These are phyloP conservation scores for Artemisia tridentata DNA, from an alignment of 129 eudicot genomes.

Conservation along the genomic window DNA sequence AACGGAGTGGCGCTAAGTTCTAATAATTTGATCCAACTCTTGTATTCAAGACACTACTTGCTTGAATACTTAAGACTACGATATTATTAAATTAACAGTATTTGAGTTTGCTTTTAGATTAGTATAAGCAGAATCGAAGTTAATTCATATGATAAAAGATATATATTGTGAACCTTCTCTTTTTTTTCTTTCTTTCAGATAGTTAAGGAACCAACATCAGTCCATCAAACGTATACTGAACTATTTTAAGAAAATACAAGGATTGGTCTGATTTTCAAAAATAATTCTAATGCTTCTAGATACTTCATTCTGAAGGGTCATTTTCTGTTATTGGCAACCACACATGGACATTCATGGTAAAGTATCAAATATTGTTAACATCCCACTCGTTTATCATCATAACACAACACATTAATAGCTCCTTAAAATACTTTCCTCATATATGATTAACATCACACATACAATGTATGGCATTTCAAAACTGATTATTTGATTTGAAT, in stretches of 20 bases:
- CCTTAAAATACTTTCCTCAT: too few species aligned
- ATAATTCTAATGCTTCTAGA: slow-evolving; percentile 9
- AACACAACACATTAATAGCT: neutral
- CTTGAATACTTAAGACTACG: neutral
- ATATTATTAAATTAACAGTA: neutral
- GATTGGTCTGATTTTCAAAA: neutral
- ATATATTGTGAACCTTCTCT: neutral
- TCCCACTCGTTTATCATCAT: slow-evolving; percentile 33
- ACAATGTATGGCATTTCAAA: slow-evolving; percentile 26
- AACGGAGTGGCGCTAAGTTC: too few species aligned
- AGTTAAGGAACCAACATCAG: neutral
- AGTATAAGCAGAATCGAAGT: neutral
- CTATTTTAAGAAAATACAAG: neutral
- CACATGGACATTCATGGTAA: slow-evolving; percentile 26
- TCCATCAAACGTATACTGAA: slow-evolving; percentile 3
- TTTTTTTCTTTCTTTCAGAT: neutral
- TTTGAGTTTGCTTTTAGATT: neutral
- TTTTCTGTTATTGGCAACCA: slow-evolving; percentile 24
- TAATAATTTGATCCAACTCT: neutral
- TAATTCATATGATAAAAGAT: neutral
- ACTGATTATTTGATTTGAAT: too few species aligned
- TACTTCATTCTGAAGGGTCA: slow-evolving; percentile 18
- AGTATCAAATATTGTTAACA: neutral
- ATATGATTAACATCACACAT: neutral
- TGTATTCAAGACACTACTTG: neutral